These are phyloP conservation scores for Durotheca rogersii DNA, from an alignment of 495 filamentous ascomycete species.

Conservation along the genomic window DNA sequence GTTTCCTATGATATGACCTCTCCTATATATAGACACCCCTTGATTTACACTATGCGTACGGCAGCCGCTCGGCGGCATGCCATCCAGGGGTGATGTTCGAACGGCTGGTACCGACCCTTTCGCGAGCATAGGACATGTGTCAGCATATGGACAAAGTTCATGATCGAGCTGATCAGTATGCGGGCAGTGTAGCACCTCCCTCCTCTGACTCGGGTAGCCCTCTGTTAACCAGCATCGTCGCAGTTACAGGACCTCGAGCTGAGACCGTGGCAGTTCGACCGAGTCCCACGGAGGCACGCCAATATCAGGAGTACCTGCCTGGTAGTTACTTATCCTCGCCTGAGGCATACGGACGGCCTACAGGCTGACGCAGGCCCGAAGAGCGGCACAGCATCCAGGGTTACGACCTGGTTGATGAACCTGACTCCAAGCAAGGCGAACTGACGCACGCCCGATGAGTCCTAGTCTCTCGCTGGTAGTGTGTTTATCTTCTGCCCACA, in stretches of 20 bases:
- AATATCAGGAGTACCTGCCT: background rate
- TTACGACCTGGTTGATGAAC: constrained; percentile 9
- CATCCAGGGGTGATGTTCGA: constrained; percentile 2
- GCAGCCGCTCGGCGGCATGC: constrained; percentile 8
- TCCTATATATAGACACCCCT: constrained; percentile 16
- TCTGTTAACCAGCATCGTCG: constrained; percentile 3
- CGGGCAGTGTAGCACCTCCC: constrained; percentile 9
- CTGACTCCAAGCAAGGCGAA: constrained; percentile 4
- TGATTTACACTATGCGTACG: constrained; percentile 9
- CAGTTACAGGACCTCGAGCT: constrained; percentile 1
- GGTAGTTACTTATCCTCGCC: background rate
- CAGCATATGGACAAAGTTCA: constrained; percentile 14
- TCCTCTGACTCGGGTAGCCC: constrained; percentile 4
- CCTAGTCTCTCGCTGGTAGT: background rate
- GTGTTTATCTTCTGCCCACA: constrained; percentile 4
- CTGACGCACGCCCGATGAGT: too few relatives aligned
- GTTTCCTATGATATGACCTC: constrained; percentile 20
- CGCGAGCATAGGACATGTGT: constrained; percentile 19
- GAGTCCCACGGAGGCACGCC: background rate
- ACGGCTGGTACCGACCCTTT: background rate
- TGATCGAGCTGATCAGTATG: constrained; percentile 12
- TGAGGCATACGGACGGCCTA: background rate
- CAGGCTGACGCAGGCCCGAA: background rate
- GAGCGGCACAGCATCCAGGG: constrained; percentile 18
- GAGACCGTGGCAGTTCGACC: background rate